Percentiles rank a stretch among this genome's conserved stretches.
Evolutionary conservation across 371 early-diverging fungal species (phyloP).

Genomic region (Cladochytrium tenue): DNA sequence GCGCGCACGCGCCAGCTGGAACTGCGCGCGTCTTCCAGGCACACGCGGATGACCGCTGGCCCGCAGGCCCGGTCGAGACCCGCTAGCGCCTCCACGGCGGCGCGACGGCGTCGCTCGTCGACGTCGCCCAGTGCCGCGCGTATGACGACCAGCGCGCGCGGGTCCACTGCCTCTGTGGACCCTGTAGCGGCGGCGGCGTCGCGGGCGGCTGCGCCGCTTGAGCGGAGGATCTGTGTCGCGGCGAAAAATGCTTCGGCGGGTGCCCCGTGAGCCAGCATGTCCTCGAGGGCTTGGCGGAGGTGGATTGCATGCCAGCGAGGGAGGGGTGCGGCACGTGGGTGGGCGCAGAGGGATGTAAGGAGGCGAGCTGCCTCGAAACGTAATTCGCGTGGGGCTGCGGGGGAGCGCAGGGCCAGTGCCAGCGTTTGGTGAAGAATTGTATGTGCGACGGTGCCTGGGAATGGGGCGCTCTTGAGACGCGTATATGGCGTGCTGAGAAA

Average conservation of each 20-base stretch:
- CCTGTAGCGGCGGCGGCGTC: no score
- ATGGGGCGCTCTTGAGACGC: conserved; percentile 13
- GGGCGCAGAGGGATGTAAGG: conserved; percentile 19
- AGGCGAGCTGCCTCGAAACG: conserved; percentile 38
- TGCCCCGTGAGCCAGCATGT: conserved; percentile 32
- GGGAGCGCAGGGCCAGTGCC: conserved; percentile 26
- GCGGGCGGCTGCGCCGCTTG: no score
- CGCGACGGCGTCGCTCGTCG: conserved; percentile 13
- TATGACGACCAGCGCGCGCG: conserved; percentile 22
- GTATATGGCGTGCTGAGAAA: conserved; percentile 32
- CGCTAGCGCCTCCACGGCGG: conserved; percentile 18
- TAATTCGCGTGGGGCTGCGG: conserved; percentile 19
- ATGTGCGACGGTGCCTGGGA: conserved; percentile 19
- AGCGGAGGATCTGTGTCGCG: conserved; percentile 19
- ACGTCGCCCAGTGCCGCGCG: conserved; percentile 33
- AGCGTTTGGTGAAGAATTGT: conserved; percentile 30
- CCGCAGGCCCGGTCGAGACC: conserved; percentile 16
- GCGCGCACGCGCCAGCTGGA: conserved; percentile 40
- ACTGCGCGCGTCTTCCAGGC: conserved; percentile 22
- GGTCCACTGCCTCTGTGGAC: conserved; percentile 11
- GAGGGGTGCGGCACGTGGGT: conserved; percentile 11
- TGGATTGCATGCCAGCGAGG: conserved; percentile 40
- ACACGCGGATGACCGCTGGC: conserved; percentile 19
- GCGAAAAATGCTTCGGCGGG: conserved; percentile 33
- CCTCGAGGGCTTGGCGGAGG: conserved; percentile 27